phyloP scores from a whole-genome alignment of 2,329 filamentous ascomycete species.

The Xylaria sp. region DNA sequence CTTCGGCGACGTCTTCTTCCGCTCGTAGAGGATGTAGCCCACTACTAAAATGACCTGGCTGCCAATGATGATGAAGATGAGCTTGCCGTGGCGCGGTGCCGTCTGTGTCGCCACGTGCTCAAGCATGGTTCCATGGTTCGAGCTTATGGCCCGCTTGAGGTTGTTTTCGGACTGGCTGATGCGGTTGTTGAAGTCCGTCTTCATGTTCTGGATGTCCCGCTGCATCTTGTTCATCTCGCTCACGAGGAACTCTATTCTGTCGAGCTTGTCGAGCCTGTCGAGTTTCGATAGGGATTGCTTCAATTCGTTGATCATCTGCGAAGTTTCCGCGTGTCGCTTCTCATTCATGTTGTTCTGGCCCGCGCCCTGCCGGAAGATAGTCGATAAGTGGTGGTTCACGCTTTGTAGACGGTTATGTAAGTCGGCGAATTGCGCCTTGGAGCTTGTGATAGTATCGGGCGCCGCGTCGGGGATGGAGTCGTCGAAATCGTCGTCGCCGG shows the following conservation, averaged over 20 bases:
- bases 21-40: constrained; percentile 82
- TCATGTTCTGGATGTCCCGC: constrained; percentile 67
- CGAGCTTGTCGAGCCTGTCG: constrained; percentile 59
- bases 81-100: constrained; percentile 61
- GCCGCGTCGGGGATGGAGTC: constrained; percentile 60
- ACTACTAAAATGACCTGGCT: constrained; percentile 77
- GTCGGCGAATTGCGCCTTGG: constrained; percentile 78
- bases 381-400: constrained; percentile 74
- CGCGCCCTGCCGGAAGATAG: constrained; percentile 68
- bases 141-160: constrained; percentile 63
- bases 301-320: constrained; percentile 60
- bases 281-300: constrained; percentile 58
- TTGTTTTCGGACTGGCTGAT: constrained; percentile 62
- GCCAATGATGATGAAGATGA: constrained; percentile 77
- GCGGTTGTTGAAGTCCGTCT: constrained; percentile 64
- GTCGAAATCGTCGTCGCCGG: constrained; percentile 51
- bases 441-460: constrained; percentile 60
- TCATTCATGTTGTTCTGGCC: constrained; percentile 63
- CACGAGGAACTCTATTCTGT: constrained; percentile 58
- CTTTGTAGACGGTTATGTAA: constrained; percentile 85
- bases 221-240: constrained; percentile 64
- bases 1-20: constrained; percentile 82
- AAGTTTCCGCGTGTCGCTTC: constrained; percentile 66
- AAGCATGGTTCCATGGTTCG: constrained; percentile 62
- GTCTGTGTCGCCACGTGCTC: constrained; percentile 60